These are phyloP conservation scores for Novakomyces olei DNA, from an alignment of 805 yeast species.

Conservation along the genomic window DNA sequence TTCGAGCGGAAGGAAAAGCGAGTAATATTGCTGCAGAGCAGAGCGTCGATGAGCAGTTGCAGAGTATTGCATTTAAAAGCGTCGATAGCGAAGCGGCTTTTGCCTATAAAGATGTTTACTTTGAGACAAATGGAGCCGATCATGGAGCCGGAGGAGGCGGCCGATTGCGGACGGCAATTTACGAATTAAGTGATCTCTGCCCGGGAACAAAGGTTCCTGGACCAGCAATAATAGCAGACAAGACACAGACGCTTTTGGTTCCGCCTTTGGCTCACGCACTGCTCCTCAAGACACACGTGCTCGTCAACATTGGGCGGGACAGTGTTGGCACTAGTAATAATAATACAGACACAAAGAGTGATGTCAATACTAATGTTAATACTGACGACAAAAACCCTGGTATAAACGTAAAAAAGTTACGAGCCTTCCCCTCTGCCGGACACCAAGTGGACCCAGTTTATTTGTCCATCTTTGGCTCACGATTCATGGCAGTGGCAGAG, in stretches of 20 bases:
- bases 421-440: constrained; percentile 7
- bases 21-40: constrained; percentile 21
- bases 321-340: too few species aligned
- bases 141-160: too few species aligned
- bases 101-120: constrained; percentile 29
- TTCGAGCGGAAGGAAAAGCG: constrained; percentile 46
- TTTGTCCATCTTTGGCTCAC: constrained; percentile 55
- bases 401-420: constrained; percentile 1
- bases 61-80: not conserved
- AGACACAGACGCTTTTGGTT: constrained; percentile 57
- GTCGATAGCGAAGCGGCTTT: constrained; percentile 9
- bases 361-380: constrained; percentile 1
- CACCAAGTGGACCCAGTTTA: constrained; percentile 40
- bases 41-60: constrained; percentile 9
- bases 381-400: constrained; percentile 5
- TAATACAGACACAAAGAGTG: too few species aligned
- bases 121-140: constrained; percentile 20
- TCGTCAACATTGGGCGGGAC: constrained; percentile 18
- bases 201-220: constrained; percentile 36
- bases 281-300: constrained; percentile 37
- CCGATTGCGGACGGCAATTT: constrained; percentile 31
- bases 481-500: constrained; percentile 80
- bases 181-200: constrained; percentile 28
- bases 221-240: constrained; percentile 60
- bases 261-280: constrained; percentile 37